Conservation (phyloP, 139 green algal genomes). For the Picochlorum costavermella region DNA sequence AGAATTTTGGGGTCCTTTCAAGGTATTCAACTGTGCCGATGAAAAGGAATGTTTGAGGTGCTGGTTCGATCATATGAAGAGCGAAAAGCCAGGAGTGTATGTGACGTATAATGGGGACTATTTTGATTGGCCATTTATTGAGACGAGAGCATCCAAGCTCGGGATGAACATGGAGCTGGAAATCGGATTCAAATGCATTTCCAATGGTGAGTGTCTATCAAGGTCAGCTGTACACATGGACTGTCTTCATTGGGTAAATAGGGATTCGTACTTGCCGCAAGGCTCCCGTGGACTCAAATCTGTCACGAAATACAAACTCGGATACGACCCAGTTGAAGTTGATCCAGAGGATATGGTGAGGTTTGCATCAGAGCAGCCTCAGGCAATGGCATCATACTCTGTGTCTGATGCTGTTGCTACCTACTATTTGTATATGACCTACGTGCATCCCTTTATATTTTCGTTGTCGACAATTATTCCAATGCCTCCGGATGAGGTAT, state of each 20-base stretch:
- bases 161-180: conserved; percentile 77
- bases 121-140: conserved; percentile 97
- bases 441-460: conserved; percentile 99
- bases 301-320: conserved; percentile 95
- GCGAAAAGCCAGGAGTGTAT: conserved; percentile 82
- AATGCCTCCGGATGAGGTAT: conserved; percentile 92
- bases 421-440: conserved; percentile 99
- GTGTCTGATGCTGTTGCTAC: conserved; percentile 95
- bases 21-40: conserved; percentile 77
- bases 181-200: conserved; percentile 55
- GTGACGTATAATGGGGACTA: conserved; percentile 99
- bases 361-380: conserved; percentile 49
- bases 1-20: conserved; percentile 87
- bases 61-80: conserved; percentile 89
- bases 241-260: conserved; percentile 93
- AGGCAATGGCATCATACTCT: conserved; percentile 92
- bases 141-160: conserved; percentile 65
- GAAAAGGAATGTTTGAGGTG: conserved; percentile 67
- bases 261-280: conserved; percentile 95
- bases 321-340: conserved; percentile 93
- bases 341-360: conserved; percentile 90
- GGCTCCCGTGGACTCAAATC: conserved; percentile 87
- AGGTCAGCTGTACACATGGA: conserved; percentile 88
- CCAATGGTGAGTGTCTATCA: conserved; percentile 10
- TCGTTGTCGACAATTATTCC: conserved; percentile 97